A percentile compares a stretch with the other conserved stretches of the same genome.
phyloP scores from a whole-genome alignment of 108 stramenopile species.

The Aurantiochytrium sp. region DNA sequence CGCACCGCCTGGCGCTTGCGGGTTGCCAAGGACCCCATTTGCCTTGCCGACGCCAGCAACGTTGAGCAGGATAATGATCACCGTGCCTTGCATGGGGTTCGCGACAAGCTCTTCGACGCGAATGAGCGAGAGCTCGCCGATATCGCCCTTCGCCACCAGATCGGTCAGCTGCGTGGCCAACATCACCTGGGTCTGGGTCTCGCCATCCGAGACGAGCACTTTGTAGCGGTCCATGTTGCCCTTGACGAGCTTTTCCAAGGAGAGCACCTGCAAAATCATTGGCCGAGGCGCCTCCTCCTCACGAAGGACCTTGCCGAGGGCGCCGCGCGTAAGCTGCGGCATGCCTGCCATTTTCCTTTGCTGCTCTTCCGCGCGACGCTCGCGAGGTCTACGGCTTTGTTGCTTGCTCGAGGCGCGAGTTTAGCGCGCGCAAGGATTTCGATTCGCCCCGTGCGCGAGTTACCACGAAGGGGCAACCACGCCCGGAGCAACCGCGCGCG shows the following conservation, averaged over 20 bases:
- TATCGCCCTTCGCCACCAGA: conserved; percentile 13
- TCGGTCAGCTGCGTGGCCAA: conserved; percentile 41
- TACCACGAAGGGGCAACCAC: no score
- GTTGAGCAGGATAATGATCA: conserved; percentile 28
- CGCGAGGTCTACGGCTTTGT: not conserved
- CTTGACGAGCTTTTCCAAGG: conserved; percentile 33
- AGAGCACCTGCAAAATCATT: conserved; percentile 26
- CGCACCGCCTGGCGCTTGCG: not conserved
- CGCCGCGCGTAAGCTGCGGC: not conserved
- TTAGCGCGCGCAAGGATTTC: not conserved
- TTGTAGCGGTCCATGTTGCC: conserved; percentile 25
- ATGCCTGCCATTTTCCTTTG: not conserved
- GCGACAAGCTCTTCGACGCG: conserved; percentile 23
- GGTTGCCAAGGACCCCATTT: not conserved
- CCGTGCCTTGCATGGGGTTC: conserved; percentile 32
- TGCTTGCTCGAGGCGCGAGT: not conserved
- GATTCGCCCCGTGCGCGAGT: no score
- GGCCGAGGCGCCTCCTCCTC: not conserved
- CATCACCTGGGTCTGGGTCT: conserved; percentile 33
- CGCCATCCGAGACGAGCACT: conserved; percentile 36
- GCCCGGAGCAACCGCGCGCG: no score
- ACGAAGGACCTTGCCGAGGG: not conserved
- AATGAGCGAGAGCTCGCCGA: conserved; percentile 22
- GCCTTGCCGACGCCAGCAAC: not conserved
- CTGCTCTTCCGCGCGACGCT: not conserved